Evolutionary conservation across 163 green algal genomes (phyloP).

Genomic region (Prototheca wickerhamii): DNA sequence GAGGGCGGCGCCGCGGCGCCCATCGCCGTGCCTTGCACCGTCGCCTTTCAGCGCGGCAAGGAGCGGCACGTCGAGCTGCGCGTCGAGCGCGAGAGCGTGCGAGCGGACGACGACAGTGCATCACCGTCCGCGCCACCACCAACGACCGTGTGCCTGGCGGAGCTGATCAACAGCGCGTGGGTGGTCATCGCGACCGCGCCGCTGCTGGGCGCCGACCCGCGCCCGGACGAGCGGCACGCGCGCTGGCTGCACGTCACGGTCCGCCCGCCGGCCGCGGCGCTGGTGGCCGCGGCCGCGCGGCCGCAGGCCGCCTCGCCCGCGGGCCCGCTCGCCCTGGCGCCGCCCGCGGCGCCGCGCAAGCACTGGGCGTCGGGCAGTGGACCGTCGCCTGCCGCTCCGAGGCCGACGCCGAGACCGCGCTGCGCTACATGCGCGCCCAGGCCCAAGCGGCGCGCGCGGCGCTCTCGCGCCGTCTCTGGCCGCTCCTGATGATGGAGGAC

Average conservation of each 20-base stretch:
- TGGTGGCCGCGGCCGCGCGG: slow-evolving; percentile 56
- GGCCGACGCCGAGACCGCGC: too few relatives aligned
- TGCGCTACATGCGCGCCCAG: too few relatives aligned
- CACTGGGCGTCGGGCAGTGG: too few relatives aligned
- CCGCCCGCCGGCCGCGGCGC: slow-evolving; percentile 50
- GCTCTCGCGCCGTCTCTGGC: too few relatives aligned
- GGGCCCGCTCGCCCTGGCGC: slow-evolving; percentile 38
- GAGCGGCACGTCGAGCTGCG: slow-evolving; percentile 64
- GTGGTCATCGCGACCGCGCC: slow-evolving; percentile 57
- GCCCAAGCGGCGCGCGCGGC: too few relatives aligned
- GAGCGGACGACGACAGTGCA: not conserved
- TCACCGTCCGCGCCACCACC: not conserved
- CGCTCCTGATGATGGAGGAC: too few relatives aligned
- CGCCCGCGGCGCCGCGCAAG: slow-evolving; percentile 4
- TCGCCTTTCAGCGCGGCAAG: slow-evolving; percentile 63
- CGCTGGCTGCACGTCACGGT: slow-evolving; percentile 79
- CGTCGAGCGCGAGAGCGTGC: slow-evolving; percentile 19
- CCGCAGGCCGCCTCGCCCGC: slow-evolving; percentile 33
- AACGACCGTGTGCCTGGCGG: not conserved
- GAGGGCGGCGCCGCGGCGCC: not conserved
- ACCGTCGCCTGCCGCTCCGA: too few relatives aligned
- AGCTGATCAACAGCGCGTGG: slow-evolving; percentile 24
- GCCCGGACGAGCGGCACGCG: slow-evolving; percentile 42
- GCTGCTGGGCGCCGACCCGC: slow-evolving; percentile 42
- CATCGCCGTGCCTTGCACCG: slow-evolving; percentile 39